Base-by-base conservation (phyloP, 2,329 filamentous ascomycete genomes). In the Akanthomyces uredinophilus region DNA sequence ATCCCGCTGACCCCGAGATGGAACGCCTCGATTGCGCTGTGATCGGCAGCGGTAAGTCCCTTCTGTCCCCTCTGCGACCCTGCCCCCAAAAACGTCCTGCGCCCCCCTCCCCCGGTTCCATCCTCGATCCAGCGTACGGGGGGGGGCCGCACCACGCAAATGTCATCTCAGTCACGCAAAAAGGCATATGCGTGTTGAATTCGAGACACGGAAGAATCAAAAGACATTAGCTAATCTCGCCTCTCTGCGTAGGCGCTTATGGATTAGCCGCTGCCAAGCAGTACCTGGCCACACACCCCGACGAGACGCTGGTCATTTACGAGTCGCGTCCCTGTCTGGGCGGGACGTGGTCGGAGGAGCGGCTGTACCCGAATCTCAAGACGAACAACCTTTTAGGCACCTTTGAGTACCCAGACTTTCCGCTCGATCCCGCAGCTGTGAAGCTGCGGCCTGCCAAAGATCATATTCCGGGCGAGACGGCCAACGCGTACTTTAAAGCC, bases 311-410 rank as follows among this genome's bases (percentile, higher is more conserved):
- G 27, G 74, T 80, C 1, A 69, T 91, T 11, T 74, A 90, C 35
- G 88, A 91, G 52, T 74, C 78, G 5, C 78, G 79, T 13, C 71
- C 77, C 14, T 82, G 83, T 0, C 68, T 87, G 5, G 90, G 90
- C 1, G 90, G 90, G 4, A 85, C 86, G 18, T 93, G 89, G 90
- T 83, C 86, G 10, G 77, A 84, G 61, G 77, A 88, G 43, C 81
- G 88, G 1, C 74, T 91, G 0, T 89, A 92, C 70, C 83, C 86
- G 0, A 86, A 84, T 1, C 79, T 94, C 54, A 89, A 86, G 68
- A 87, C 84, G 59, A 93, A 94, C 73, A 92, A 92, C 68, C 81
- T 91, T 70, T 72, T 87, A 13, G 89, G 89, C 3, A 88, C 85
- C 0, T 91, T 87, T 66, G 88, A 93, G 71, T 92, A 84, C 68